These are phyloP conservation scores for Hylodesmum podocarpum DNA, from an alignment of 306 rosid species.

Conservation along the genomic window DNA sequence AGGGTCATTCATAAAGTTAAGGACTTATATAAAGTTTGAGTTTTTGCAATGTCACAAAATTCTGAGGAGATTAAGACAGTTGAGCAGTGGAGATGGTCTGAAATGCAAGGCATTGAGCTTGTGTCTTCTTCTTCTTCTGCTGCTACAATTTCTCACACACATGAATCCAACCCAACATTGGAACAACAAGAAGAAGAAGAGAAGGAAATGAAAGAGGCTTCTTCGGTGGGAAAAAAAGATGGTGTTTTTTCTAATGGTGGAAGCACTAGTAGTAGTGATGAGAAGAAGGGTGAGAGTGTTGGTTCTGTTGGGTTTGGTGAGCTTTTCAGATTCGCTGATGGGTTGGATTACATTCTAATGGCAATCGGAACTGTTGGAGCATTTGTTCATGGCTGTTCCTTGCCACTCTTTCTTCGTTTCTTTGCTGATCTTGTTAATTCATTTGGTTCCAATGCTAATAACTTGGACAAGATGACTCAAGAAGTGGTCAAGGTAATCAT, in stretches of 20 bases:
- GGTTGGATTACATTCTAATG: conserved; percentile 75
- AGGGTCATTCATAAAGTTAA: conserved; percentile 43
- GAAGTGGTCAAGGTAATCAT: conserved; percentile 82
- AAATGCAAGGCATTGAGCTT: conserved; percentile 95
- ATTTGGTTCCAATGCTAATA: conserved; percentile 75
- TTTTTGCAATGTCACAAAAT: conserved; percentile 74
- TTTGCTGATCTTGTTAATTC: conserved; percentile 95
- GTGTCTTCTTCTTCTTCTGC: conserved; percentile 48
- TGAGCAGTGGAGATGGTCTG: conserved; percentile 98
- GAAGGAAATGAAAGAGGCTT: conserved; percentile 41
- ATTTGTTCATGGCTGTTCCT: conserved; percentile 80
- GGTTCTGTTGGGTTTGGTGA: conserved; percentile 57
- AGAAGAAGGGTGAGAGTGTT: conserved; percentile 57
- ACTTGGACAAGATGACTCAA: conserved; percentile 83
- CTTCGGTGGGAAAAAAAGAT: conserved; percentile 46
- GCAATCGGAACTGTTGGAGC: conserved; percentile 80
- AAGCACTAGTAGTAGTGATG: neutral
- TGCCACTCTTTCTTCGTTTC: conserved; percentile 84
- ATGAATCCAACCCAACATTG: conserved; percentile 38
- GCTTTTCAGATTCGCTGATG: conserved; percentile 81
- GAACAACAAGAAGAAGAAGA: conserved; percentile 2
- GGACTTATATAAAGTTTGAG: conserved; percentile 37
- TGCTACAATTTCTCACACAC: conserved; percentile 27
- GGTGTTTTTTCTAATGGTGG: conserved; percentile 5
- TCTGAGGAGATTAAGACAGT: conserved; percentile 76